Conservation (phyloP, 352 stramenopile species). For the Sclerospora graminicola region DNA sequence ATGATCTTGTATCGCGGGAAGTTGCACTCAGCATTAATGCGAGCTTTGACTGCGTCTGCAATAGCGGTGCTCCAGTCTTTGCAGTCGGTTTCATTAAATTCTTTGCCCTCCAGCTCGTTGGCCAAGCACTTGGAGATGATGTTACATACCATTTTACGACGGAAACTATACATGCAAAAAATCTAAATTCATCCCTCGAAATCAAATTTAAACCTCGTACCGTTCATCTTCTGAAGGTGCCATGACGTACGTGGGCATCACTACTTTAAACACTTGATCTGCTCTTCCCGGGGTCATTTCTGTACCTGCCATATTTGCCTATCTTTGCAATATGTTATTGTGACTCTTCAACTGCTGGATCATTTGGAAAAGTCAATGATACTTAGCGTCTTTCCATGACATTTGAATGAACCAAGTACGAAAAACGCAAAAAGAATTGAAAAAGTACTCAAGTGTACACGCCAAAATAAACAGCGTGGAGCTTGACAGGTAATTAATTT, state of each 20-base stretch:
- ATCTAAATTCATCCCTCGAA: no score
- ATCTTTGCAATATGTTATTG: no score
- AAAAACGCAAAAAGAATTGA: no score
- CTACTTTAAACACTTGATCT: conserved; percentile 68
- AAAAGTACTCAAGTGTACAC: conserved; percentile 9
- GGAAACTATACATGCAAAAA: conserved; percentile 31
- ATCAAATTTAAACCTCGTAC: conserved; percentile 13
- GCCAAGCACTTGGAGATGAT: conserved; percentile 65
- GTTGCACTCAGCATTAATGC: conserved; percentile 51
- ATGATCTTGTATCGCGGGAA: conserved; percentile 91
- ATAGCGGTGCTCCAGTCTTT: conserved; percentile 58
- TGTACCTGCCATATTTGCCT: no score
- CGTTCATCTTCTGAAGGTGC: conserved; percentile 64
- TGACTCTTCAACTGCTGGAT: no score
- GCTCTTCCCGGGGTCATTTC: conserved; percentile 27
- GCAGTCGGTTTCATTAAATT: conserved; percentile 62
- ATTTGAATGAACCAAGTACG: no score
- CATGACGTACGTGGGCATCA: conserved; percentile 82
- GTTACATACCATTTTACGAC: conserved; percentile 56
- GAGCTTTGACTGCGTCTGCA: conserved; percentile 49
- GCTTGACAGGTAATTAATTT: conserved; percentile 28
- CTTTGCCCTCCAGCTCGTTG: no score
- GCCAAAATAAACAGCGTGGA: conserved; percentile 11
- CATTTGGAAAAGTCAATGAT: no score
- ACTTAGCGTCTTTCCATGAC: no score